Percentiles rank a stretch among this genome's conserved stretches.
phyloP scores from a whole-genome alignment of 805 yeast genomes.

The Blastobotrys americana region DNA sequence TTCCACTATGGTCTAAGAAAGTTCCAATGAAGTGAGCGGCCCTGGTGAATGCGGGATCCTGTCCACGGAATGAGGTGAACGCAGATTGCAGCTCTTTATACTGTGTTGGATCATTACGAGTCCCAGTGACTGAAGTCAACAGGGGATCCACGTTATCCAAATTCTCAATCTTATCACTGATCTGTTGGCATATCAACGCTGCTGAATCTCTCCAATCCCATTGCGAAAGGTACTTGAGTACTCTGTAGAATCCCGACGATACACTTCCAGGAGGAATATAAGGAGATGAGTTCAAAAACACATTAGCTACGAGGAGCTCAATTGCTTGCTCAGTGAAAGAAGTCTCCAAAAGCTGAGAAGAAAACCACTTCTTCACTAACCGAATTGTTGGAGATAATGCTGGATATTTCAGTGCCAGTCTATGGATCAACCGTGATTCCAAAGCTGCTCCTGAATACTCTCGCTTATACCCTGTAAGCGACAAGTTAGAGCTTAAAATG shows the following conservation, averaged over 20 bases:
- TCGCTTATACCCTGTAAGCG: constrained; percentile 34
- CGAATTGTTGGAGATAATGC: constrained; percentile 75
- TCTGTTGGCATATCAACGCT: constrained; percentile 42
- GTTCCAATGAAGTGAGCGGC: constrained; percentile 80
- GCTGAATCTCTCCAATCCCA: constrained; percentile 97
- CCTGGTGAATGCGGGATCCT: constrained; percentile 74
- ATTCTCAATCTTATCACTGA: background rate
- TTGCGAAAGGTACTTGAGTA: constrained; percentile 56
- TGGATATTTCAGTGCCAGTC: constrained; percentile 63
- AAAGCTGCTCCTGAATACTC: constrained; percentile 60
- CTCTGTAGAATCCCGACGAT: constrained; percentile 72
- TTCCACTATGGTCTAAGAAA: constrained; percentile 79
- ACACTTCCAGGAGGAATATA: constrained; percentile 72
- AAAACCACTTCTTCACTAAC: constrained; percentile 83
- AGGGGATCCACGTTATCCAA: constrained; percentile 1
- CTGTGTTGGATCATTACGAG: constrained; percentile 47
- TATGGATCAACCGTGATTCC: constrained; percentile 73
- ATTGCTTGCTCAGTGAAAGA: constrained; percentile 73
- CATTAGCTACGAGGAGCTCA: constrained; percentile 75
- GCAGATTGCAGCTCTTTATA: constrained; percentile 55
- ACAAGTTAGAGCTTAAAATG: constrained; percentile 6
- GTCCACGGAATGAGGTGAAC: constrained; percentile 60
- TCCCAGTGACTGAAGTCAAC: constrained; percentile 26
- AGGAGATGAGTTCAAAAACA: constrained; percentile 85
- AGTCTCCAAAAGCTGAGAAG: constrained; percentile 63